Conservation (phyloP, 2,329 filamentous ascomycete genomes). For the Fusarium sacchari region DNA sequence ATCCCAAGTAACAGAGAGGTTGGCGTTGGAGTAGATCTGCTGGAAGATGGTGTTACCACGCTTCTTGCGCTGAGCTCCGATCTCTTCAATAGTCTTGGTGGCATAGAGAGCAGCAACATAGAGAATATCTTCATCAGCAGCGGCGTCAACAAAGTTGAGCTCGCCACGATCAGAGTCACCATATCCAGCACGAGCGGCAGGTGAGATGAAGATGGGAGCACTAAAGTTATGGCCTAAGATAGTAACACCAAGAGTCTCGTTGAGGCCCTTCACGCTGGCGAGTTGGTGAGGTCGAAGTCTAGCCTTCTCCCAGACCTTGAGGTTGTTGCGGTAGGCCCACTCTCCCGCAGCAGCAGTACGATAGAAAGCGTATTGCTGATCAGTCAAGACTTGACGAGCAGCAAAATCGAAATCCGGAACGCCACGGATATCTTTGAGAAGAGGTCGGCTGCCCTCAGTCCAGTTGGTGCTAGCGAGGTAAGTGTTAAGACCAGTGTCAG, state of each 20-base stretch:
- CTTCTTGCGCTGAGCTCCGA: conserved; percentile 43
- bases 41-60: conserved; percentile 47
- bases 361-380: conserved; percentile 59
- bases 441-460: conserved; percentile 49
- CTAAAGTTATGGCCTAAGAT: conserved; percentile 59
- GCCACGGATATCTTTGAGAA: conserved; percentile 54
- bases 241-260: conserved; percentile 51
- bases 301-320: conserved; percentile 59
- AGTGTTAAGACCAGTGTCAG: conserved; percentile 48
- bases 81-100: conserved; percentile 49
- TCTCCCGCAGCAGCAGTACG: conserved; percentile 60
- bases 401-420: conserved; percentile 62
- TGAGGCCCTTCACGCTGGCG: conserved; percentile 47
- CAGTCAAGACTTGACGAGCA: conserved; percentile 55
- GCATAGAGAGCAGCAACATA: conserved; percentile 53
- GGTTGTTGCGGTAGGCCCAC: conserved; percentile 62
- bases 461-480: conserved; percentile 45
- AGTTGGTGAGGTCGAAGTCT: conserved; percentile 53
- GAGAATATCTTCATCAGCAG: conserved; percentile 56
- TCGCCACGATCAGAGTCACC: conserved; percentile 55
- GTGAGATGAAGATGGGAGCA: conserved; percentile 61
- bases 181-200: conserved; percentile 56
- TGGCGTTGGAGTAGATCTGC: conserved; percentile 49
- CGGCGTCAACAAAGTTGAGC: conserved; percentile 58
- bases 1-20: conserved; percentile 48